Evolutionary conservation across 2,329 filamentous ascomycete genomes (phyloP).

Genomic region (Talaromyces sp.): DNA sequence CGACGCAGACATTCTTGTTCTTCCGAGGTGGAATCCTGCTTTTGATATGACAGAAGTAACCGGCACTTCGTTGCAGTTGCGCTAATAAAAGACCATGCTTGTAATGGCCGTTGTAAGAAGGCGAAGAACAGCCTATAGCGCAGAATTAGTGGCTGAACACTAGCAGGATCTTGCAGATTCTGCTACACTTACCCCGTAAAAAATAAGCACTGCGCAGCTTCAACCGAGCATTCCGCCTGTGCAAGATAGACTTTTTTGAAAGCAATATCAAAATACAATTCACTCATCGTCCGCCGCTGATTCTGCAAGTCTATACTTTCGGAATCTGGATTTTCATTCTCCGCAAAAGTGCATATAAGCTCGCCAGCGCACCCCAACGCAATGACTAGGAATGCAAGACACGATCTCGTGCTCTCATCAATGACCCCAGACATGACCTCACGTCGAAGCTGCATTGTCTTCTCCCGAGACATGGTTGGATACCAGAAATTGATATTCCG

Average conservation of each 20-base stretch:
- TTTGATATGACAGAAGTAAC: constrained; percentile 47
- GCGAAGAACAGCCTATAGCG: constrained; percentile 46
- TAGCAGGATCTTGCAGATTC: neutral
- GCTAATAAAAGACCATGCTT: constrained; percentile 53
- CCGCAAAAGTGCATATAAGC: constrained; percentile 32
- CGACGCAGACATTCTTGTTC: constrained; percentile 49
- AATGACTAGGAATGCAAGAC: constrained; percentile 47
- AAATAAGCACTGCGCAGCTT: constrained; percentile 51
- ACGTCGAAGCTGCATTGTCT: constrained; percentile 33
- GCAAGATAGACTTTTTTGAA: constrained; percentile 47
- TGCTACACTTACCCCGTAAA: constrained; percentile 42
- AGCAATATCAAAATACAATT: constrained; percentile 48
- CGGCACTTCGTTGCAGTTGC: constrained; percentile 51
- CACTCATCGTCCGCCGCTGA: constrained; percentile 36
- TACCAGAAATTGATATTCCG: constrained; percentile 54
- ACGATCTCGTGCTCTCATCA: constrained; percentile 39
- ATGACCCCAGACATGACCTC: constrained; percentile 35
- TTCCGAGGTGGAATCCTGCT: constrained; percentile 33
- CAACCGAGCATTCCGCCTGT: constrained; percentile 47
- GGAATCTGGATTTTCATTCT: constrained; percentile 16
- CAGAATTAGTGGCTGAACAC: neutral
- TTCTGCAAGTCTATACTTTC: constrained; percentile 31
- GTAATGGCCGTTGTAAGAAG: constrained; percentile 49
- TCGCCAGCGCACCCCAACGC: constrained; percentile 49
- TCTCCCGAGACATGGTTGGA: constrained; percentile 46